Base-by-base conservation (phyloP, 2,329 filamentous ascomycete genomes). In the Trichoderma sp. region DNA sequence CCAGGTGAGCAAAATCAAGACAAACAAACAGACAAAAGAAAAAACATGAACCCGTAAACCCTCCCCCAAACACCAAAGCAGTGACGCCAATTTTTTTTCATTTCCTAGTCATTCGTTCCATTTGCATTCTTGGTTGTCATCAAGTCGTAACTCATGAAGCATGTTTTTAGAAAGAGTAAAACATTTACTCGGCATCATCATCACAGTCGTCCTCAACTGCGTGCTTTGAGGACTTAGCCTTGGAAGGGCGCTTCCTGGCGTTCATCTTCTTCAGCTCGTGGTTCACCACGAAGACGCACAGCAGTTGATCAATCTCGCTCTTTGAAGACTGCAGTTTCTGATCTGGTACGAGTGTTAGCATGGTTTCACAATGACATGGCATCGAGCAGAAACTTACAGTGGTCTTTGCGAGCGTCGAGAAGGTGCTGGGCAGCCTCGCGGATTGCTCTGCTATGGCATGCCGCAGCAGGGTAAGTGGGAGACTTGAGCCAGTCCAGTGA, bases 201-300 rank as follows among this genome's bases (percentile, higher is more conserved):
- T 77, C 76, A 70, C 72, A 76, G 51, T 77, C 76, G 51, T 76
- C 75, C n/a, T 74, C 75, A 61, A 74, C 72, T 21, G 36, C 28
- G 6, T 72, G 28, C 72, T 77, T 79, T 30, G 75, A 74, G 34
- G 74, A 73, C 30, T 76, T 72, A 51, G 74, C 64, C 72, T 81
- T 78, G 36, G 77, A 69, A 28, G 75, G 72, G 57, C 81, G 77
- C 74, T 78, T 77, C 34, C 80, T 76, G 57, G 81, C 79, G 61
- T 79, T 81, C 71, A 83, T 77, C 75, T 82, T 83, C 76, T 82
- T 82, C 26, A 82, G 66, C 74, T 83, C 81, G 69, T 83, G 81
- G 66, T 81, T 79, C 24, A 83, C 78, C 36, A 83, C 81, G 57
- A 83, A 76, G 36, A 76, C 75, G 70, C 77, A 77, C 18, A 83